phyloP scores from a whole-genome alignment of 306 rosid species.

The Astragalus glycyphyllos region DNA sequence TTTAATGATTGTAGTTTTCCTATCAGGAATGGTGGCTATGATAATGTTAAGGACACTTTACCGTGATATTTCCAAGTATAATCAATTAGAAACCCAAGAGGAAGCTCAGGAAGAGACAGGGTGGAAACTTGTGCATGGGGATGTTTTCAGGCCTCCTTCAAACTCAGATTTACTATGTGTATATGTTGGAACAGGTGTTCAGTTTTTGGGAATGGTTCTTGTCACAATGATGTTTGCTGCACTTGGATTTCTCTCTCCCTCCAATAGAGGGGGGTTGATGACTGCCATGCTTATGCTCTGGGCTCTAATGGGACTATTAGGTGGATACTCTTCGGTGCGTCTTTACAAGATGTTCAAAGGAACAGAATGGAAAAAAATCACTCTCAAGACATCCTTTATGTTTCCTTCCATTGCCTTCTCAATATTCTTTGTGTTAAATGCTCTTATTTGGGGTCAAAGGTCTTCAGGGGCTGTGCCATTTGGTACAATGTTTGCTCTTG shows the following conservation, averaged over 20 bases:
- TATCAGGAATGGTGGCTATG: constrained; percentile 96
- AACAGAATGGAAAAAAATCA: constrained; percentile 75
- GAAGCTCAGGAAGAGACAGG: constrained; percentile 97
- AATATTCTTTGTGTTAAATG: constrained; percentile 82
- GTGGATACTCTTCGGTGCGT: constrained; percentile 72
- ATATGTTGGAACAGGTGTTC: constrained; percentile 92
- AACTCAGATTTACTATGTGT: constrained; percentile 82
- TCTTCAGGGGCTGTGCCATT: constrained; percentile 98
- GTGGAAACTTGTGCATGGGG: constrained; percentile 91
- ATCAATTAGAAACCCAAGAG: constrained; percentile 88
- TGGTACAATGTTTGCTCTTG: constrained; percentile 96
- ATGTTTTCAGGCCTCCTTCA: constrained; percentile 80
- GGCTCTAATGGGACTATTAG: constrained; percentile 87
- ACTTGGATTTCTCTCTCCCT: constrained; percentile 87
- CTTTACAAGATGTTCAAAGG: constrained; percentile 82
- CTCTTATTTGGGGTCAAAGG: constrained; percentile 86
- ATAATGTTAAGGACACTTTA: constrained; percentile 96
- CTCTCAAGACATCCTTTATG: constrained; percentile 76
- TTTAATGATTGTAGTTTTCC: constrained; percentile 87
- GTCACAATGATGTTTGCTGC: constrained; percentile 90
- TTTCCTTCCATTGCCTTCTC: constrained; percentile 74
- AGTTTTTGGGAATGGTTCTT: constrained; percentile 86
- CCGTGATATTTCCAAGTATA: constrained; percentile 93
- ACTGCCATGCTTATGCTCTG: constrained; percentile 91
- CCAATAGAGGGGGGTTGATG: constrained; percentile 94